These are phyloP conservation scores for Boletus insuetus DNA, from an alignment of 768 basidiomycete genomes.

Conservation along the genomic window DNA sequence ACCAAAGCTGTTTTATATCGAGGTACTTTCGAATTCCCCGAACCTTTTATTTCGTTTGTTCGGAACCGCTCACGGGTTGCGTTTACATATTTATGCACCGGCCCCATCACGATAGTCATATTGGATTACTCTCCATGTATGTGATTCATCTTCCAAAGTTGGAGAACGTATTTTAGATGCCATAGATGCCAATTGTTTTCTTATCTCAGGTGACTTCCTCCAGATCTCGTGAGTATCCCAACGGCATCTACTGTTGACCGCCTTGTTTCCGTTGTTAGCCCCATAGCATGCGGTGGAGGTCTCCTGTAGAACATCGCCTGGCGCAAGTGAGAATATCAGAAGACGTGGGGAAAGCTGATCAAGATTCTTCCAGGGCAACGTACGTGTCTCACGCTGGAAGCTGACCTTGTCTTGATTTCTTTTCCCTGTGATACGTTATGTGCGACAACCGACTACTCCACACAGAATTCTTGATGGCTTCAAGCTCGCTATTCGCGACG, in stretches of 20 bases:
- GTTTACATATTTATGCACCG: slow-evolving; percentile 34
- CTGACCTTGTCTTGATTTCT: not conserved
- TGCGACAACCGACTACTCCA: too few species aligned
- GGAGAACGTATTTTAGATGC: not conserved
- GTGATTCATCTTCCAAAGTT: not conserved
- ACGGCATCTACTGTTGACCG: too few species aligned
- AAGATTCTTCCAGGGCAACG: slow-evolving; percentile 33
- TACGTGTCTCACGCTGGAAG: slow-evolving; percentile 1
- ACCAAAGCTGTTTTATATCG: slow-evolving; percentile 63
- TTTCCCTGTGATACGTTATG: too few species aligned
- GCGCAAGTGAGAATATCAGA: slow-evolving; percentile 68
- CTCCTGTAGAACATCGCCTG: slow-evolving; percentile 47
- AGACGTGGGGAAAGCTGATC: slow-evolving; percentile 65
- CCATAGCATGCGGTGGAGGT: slow-evolving; percentile 60
- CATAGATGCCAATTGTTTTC: not conserved
- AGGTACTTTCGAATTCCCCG: slow-evolving; percentile 57
- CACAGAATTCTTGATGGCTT: slow-evolving; percentile 49
- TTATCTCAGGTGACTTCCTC: slow-evolving; percentile 48
- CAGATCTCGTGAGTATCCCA: slow-evolving; percentile 49
- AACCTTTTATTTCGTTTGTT: too few species aligned
- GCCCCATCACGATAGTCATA: slow-evolving; percentile 57
- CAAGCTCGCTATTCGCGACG: slow-evolving; percentile 52
- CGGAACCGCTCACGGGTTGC: not conserved
- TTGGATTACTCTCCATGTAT: slow-evolving; percentile 56
- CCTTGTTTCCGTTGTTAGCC: slow-evolving; percentile 37